Percentiles rank a stretch among this genome's conserved stretches.
These are phyloP conservation scores for Vitis hybrid DNA, from an alignment of 177 flowering plant species.

Conservation along the genomic window DNA sequence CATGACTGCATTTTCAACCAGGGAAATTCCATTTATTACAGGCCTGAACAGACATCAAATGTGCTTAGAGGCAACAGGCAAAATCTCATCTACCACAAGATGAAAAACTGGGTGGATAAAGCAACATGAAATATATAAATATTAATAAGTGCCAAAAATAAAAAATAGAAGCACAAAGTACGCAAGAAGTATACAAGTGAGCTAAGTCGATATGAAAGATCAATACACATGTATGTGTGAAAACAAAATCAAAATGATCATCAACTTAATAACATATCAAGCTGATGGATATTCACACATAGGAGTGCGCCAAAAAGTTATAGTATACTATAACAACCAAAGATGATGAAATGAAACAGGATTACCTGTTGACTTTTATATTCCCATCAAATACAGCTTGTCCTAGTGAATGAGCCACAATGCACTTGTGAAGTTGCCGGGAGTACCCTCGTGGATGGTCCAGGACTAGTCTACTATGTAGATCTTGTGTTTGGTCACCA, in stretches of 20 bases:
- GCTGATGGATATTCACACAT: not conserved
- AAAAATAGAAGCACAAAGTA: no score
- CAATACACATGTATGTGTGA: no score
- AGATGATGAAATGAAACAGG: not conserved
- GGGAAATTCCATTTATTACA: not conserved
- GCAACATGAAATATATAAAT: no score
- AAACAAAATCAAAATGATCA: no score
- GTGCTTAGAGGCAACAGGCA: not conserved
- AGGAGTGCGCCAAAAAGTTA: not conserved
- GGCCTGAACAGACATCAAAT: not conserved
- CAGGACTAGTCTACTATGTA: constrained; percentile 76
- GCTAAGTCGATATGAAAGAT: no score
- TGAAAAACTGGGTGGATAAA: no score
- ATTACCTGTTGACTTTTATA: constrained; percentile 81
- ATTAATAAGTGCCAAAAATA: no score
- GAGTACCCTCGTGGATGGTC: constrained; percentile 85
- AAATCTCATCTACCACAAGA: not conserved
- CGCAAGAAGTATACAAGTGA: no score
- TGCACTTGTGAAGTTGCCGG: constrained; percentile 90
- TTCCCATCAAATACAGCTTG: constrained; percentile 93
- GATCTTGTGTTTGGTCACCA: constrained; percentile 76
- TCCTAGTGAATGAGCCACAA: constrained; percentile 74
- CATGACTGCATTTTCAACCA: not conserved
- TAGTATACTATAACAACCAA: not conserved
- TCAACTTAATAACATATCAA: no score